phyloP scores from a whole-genome alignment of 371 early-diverging fungal genomes.

The Coemansia sp. region DNA sequence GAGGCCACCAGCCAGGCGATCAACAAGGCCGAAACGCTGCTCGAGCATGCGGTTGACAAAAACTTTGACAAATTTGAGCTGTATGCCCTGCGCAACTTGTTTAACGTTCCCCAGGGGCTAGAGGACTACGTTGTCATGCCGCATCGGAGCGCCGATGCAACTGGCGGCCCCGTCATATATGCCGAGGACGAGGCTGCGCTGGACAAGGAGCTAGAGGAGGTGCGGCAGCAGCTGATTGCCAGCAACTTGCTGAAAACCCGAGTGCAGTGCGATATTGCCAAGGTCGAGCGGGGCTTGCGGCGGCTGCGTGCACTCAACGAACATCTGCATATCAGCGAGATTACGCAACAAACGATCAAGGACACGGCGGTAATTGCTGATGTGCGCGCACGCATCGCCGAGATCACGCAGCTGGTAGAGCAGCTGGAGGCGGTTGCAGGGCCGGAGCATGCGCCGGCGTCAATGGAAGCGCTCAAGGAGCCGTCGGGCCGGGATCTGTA shows the following conservation, averaged over 20 bases:
- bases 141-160: slow-evolving; percentile 21
- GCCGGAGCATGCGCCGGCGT: slow-evolving; percentile 4
- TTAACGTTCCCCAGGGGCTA: slow-evolving; percentile 60
- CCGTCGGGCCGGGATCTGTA: slow-evolving; percentile 43
- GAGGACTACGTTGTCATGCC: slow-evolving; percentile 44
- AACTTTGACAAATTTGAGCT: slow-evolving; percentile 75
- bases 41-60: slow-evolving; percentile 71
- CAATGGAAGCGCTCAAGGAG: slow-evolving; percentile 32
- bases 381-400: slow-evolving; percentile 21
- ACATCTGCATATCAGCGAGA: slow-evolving; percentile 23
- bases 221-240: slow-evolving; percentile 54
- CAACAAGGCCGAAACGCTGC: slow-evolving; percentile 62
- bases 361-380: slow-evolving; percentile 11
- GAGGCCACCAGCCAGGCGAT: slow-evolving; percentile 54
- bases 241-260: slow-evolving; percentile 32
- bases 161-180: slow-evolving; percentile 22
- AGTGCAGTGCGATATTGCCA: slow-evolving; percentile 24
- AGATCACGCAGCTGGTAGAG: slow-evolving; percentile 25
- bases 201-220: slow-evolving; percentile 55
- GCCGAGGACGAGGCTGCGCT: slow-evolving; percentile 55
- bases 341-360: slow-evolving; percentile 15
- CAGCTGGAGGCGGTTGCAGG: slow-evolving; percentile 23
- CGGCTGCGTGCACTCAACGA: slow-evolving; percentile 44
- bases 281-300: slow-evolving; percentile 30
- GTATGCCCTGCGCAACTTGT: slow-evolving; percentile 67